Conservation (phyloP, 257 asterid genomes). For the Plantago ovata region DNA sequence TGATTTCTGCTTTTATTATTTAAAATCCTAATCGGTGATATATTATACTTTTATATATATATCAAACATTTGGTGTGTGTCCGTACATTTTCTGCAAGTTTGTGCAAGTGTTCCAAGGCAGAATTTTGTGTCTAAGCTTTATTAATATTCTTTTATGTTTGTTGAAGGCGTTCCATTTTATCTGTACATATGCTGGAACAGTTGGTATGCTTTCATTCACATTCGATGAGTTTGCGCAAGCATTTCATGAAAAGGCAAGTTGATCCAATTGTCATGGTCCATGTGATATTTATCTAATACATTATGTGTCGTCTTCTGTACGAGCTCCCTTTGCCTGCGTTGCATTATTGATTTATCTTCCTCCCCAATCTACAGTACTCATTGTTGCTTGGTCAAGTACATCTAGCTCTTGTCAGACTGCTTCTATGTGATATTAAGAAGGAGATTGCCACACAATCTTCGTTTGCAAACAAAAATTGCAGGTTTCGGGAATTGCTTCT, state of each 20-base stretch:
- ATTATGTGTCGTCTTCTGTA: constrained; percentile 14
- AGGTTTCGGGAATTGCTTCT: constrained; percentile 70
- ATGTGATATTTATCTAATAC: constrained; percentile 10
- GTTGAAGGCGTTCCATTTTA: constrained; percentile 80
- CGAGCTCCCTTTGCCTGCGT: constrained; percentile 13
- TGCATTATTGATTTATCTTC: constrained; percentile 19
- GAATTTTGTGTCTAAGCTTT: background rate
- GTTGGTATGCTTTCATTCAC: constrained; percentile 60
- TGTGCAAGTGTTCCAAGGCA: background rate
- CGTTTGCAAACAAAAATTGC: constrained; percentile 73
- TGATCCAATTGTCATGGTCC: constrained; percentile 4
- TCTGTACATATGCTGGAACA: constrained; percentile 67
- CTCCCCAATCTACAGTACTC: constrained; percentile 55
- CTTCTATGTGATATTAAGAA: constrained; percentile 64
- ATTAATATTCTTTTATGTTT: constrained; percentile 20
- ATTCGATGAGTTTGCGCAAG: constrained; percentile 74
- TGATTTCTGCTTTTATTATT: no score
- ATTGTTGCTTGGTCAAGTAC: constrained; percentile 84
- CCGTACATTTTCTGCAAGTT: background rate
- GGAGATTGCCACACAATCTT: constrained; percentile 55
- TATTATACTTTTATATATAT: no score
- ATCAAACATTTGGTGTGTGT: no score
- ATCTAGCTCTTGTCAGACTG: constrained; percentile 69
- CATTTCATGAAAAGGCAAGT: constrained; percentile 84
- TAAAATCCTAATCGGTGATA: no score